Evolutionary conservation across 257 asterid species (phyloP), one percentile per base, ranked within the genome.

Genomic region (Solanum lycopersicoides): DNA sequence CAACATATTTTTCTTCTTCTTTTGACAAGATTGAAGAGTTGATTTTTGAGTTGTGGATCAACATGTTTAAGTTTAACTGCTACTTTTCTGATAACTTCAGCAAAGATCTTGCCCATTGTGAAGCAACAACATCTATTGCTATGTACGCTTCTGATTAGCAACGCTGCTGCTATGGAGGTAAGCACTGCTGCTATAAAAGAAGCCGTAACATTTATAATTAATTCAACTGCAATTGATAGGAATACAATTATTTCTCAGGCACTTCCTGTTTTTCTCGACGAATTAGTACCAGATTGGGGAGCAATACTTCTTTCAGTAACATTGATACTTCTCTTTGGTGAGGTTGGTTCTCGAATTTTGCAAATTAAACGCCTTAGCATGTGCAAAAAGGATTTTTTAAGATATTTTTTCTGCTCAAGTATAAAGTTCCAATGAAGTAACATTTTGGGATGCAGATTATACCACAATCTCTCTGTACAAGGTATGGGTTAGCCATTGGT

Each of bases 91-190:
- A 23, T 88, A 88, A 44, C 5, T 77, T 87, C 98, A 95, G 97
- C 66, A 60, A 93, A 93, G 94, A 94, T 92, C 79, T 85, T 95
- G 80, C 94, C 95, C 18, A 94, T 95, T 50, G 93, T 94, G 89
- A 91, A 86, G 92, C 93, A 90, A 41, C 96, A 90, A 86, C 99
- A 96, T 92, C 91, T 95, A 37, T 86, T 96, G 92, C 97, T 96
- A n/a, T 94, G 98, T 79, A 96, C 98, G 3, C 90, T 95, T 83
- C 91, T 94, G 34, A 90, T 94, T 88, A 92, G 94, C 92, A 94
- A 95, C 91, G 95, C 98, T 60, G 95, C 95, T 87, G 96, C 98
- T 21, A 92, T 93, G 95, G 98, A 93, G 97, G 98, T 95, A 80
- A 34, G 56, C 9, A 10, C 25, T n/a, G 39, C 59, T 20, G 39